Evolutionary conservation across 371 early-diverging fungal species (phyloP).

Genomic region (Apophysomyces ossiformis): DNA sequence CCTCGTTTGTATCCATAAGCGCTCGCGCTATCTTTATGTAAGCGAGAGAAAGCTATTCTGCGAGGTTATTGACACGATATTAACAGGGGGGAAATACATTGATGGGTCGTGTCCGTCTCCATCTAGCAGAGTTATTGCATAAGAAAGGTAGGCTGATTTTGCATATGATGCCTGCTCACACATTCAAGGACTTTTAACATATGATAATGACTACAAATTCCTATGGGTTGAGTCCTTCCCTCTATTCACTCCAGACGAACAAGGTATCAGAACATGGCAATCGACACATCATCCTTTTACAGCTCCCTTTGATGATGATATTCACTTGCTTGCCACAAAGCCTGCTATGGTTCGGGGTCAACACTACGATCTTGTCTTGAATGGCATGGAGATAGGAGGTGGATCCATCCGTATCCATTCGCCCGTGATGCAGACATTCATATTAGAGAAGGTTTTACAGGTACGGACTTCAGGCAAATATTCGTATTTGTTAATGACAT

Average conservation of each 20-base stretch:
- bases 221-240: conserved; percentile 93
- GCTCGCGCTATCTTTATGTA: conserved; percentile 61
- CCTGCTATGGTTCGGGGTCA: conserved; percentile 79
- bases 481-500: conserved; percentile 7
- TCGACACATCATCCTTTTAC: conserved; percentile 95
- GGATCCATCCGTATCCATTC: conserved; percentile 92
- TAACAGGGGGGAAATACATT: conserved; percentile 75
- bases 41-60: conserved; percentile 10
- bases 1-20: conserved; percentile 61
- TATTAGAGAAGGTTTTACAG: conserved; percentile 75
- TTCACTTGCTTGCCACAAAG: conserved; percentile 60
- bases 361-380: conserved; percentile 91
- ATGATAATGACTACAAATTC: conserved; percentile 68
- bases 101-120: conserved; percentile 75
- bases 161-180: background rate
- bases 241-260: conserved; percentile 75
- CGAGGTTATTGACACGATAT: background rate
- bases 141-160: conserved; percentile 46
- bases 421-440: conserved; percentile 73
- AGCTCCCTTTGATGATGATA: conserved; percentile 75
- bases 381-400: conserved; percentile 92
- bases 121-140: conserved; percentile 60
- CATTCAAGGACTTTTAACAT: conserved; percentile 39
- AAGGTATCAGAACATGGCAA: conserved; percentile 50
- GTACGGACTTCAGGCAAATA: conserved; percentile 22